Evolutionary conservation across 2,329 filamentous ascomycete species (phyloP).

Genomic region (Huntiella bhutanensis): DNA sequence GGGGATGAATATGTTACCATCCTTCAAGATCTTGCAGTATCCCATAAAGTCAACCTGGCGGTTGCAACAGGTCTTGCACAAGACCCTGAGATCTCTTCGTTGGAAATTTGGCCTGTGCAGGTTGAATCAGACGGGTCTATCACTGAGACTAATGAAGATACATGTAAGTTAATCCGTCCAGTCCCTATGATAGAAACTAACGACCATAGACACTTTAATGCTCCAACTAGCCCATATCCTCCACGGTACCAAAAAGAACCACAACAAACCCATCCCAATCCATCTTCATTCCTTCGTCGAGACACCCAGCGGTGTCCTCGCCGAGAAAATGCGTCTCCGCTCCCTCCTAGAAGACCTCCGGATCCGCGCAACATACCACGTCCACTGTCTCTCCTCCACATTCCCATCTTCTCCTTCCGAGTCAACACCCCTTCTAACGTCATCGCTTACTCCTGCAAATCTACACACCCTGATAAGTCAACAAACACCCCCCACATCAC

Average conservation of each 20-base stretch:
- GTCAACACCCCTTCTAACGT: too few relatives aligned
- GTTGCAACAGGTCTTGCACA: constrained; percentile 46
- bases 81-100: constrained; percentile 33
- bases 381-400: constrained; percentile 58
- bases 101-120: constrained; percentile 83
- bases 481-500: too few relatives aligned
- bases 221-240: constrained; percentile 72
- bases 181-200: neutral
- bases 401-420: too few relatives aligned
- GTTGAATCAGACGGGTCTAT: constrained; percentile 66
- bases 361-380: constrained; percentile 60
- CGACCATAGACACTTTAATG: constrained; percentile 46
- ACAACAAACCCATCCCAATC: constrained; percentile 54
- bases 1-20: constrained; percentile 63
- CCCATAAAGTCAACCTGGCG: constrained; percentile 66
- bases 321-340: constrained; percentile 54
- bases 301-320: constrained; percentile 65
- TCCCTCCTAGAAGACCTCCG: constrained; percentile 61
- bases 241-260: constrained; percentile 53
- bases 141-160: constrained; percentile 71
- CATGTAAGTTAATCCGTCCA: constrained; percentile 37
- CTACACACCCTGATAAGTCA: too few relatives aligned
- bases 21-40: constrained; percentile 60
- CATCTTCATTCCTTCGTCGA: constrained; percentile 78
- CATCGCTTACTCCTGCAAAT: too few relatives aligned